These are phyloP conservation scores for Jamesozyma rosinii DNA, from an alignment of 805 yeast genomes.

Conservation along the genomic window DNA sequence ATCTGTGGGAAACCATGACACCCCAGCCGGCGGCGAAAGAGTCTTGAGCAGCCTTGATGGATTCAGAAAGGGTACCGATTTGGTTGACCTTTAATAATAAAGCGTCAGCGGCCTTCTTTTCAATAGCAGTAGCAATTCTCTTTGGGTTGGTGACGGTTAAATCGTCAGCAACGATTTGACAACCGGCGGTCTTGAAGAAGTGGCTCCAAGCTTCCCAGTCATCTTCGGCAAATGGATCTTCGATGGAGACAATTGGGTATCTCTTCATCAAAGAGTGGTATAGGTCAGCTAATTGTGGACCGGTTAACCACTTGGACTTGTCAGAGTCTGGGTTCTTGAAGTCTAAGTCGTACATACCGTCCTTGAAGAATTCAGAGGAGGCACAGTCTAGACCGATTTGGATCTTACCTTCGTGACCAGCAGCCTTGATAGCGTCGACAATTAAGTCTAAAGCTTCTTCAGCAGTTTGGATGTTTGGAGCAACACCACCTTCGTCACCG, in stretches of 20 bases:
- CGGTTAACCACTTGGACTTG: constrained; percentile 81
- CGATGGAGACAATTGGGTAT: constrained; percentile 96
- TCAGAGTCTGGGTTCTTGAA: constrained; percentile 96
- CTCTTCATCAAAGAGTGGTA: constrained; percentile 71
- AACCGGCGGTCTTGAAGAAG: constrained; percentile 64
- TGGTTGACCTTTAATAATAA: constrained; percentile 96
- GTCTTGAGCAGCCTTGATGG: constrained; percentile 93
- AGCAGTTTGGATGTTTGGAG: constrained; percentile 92
- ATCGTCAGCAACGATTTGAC: constrained; percentile 96
- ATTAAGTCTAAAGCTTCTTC: constrained; percentile 96
- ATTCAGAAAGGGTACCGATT: constrained; percentile 93
- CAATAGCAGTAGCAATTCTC: constrained; percentile 92
- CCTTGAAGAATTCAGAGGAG: constrained; percentile 94
- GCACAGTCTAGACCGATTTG: constrained; percentile 93
- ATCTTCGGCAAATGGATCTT: constrained; percentile 99
- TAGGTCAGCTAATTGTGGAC: constrained; percentile 75
- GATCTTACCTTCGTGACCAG: constrained; percentile 93
- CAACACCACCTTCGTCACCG: constrained; percentile 99
- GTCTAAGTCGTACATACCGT: constrained; percentile 95
- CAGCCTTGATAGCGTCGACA: constrained; percentile 76
- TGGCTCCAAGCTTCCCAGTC: constrained; percentile 98
- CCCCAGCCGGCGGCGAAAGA: constrained; percentile 97
- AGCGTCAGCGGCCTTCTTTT: constrained; percentile 91
- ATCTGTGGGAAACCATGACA: constrained; percentile 99
- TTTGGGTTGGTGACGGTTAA: constrained; percentile 96